Evolutionary conservation across 2,329 filamentous ascomycete species (phyloP), one percentile per base, ranked within the genome.

Genomic region (Podosphaera aphanis): DNA sequence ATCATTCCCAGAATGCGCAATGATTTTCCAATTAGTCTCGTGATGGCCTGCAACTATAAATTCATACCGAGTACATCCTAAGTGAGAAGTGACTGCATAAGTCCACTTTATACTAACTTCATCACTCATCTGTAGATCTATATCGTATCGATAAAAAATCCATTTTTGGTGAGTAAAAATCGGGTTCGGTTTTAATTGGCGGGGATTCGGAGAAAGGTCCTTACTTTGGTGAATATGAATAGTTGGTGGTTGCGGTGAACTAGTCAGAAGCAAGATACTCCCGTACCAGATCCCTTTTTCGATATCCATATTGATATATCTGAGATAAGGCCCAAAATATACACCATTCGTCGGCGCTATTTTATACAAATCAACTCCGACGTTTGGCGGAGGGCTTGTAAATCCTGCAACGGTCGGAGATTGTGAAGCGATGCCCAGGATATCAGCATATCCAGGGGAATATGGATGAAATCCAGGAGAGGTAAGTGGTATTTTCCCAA

Each of bases 51-150:
- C 90, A 16, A 98, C 83, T 18, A 94, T 70, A 61, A 98, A 98
- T 57, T 98, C 90, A 61, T 95, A 98, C 21, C 90, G 74, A n/a
- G 90, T 95, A 63, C 90, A 98, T 29, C 90, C 90, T 18, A 95
- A 68, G 57, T 95, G 86, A 1, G 90, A 95, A 0, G 90, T 98
- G 44, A 98, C 86, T 1, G 90, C 90, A 58, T 98, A 98, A 0
- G 90, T 98, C 90, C 90, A 98, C 58, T 90, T 81, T 52, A 77
- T 73, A 0, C 84, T 80, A 25, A 74, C 71, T 21, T 69, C 71
- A 15, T 95, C 86, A 29, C 81, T 77, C 90, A 98, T 98, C 49
- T 74, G 76, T 41, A 98, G 63, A 50, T 93, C 83, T 47, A 95
- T 63, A 50, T 93, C 85, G 57, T 98, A 98, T 58, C 86, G 83